Evolutionary conservation across 2,329 filamentous ascomycete species (phyloP).

Genomic region (Pseudogymnoascus sp.): DNA sequence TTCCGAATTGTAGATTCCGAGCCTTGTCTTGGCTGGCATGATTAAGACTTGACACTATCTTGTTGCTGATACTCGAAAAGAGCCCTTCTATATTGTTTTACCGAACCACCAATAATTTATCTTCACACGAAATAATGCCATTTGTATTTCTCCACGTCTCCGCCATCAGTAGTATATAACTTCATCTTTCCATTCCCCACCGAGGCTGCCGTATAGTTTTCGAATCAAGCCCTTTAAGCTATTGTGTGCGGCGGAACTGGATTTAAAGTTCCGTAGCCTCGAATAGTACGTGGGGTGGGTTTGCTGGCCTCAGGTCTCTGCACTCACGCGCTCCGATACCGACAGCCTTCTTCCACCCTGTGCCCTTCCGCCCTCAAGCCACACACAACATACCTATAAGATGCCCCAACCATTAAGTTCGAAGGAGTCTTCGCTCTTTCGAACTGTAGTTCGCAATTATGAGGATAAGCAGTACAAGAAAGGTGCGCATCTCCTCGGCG

Average conservation of each 20-base stretch:
- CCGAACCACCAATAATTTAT: background rate
- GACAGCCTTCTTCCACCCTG: slow-evolving; percentile 6
- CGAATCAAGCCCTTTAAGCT: background rate
- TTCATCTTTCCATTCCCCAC: background rate
- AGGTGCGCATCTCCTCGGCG: slow-evolving; percentile 34
- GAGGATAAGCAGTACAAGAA: slow-evolving; percentile 98
- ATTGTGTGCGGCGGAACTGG: background rate
- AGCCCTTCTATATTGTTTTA: background rate
- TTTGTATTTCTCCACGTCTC: background rate
- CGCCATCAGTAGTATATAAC: background rate
- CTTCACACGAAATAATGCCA: background rate
- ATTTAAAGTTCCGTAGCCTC: slow-evolving; percentile 1
- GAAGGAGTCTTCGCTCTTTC: slow-evolving; percentile 92
- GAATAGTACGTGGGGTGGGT: slow-evolving; percentile 4
- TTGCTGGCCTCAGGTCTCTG: slow-evolving; percentile 7
- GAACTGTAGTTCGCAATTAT: slow-evolving; percentile 89
- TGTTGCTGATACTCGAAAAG: background rate
- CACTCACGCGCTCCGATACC: slow-evolving; percentile 8
- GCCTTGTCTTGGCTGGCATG: slow-evolving; percentile 4
- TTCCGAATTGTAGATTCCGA: slow-evolving; percentile 14
- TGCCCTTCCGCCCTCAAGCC: background rate
- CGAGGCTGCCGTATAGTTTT: background rate
- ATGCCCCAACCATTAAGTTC: slow-evolving; percentile 69
- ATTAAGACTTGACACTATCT: background rate
- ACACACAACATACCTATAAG: slow-evolving; percentile 11